Conservation (phyloP, 2,329 filamentous ascomycete species). For the Dryadomyces quercivorus region DNA sequence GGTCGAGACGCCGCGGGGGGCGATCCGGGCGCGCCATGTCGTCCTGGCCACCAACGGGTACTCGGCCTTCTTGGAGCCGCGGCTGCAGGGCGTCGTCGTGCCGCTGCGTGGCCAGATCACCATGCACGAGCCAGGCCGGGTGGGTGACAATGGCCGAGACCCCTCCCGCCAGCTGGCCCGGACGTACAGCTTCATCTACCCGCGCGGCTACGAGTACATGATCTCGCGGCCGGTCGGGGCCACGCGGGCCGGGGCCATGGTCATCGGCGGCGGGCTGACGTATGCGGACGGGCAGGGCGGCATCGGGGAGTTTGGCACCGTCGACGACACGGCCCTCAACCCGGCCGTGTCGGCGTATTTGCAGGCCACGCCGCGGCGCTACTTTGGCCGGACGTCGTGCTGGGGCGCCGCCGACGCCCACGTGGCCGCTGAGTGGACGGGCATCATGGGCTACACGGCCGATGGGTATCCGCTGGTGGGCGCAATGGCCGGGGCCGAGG, state of each 20-base stretch:
- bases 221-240: conserved; percentile 40
- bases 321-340: conserved; percentile 42
- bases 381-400: conserved; percentile 32
- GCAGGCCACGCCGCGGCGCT: conserved; percentile 26
- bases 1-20: conserved; percentile 30
- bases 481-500: conserved; percentile 25
- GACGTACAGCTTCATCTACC: conserved; percentile 51
- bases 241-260: conserved; percentile 33
- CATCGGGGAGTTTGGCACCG: conserved; percentile 37
- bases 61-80: conserved; percentile 29
- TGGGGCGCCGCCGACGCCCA: conserved; percentile 34
- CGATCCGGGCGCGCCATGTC: conserved; percentile 27
- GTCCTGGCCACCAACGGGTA: conserved; percentile 43
- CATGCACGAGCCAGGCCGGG: conserved; percentile 23
- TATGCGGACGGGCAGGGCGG: conserved; percentile 18
- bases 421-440: conserved; percentile 32
- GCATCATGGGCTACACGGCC: conserved; percentile 43
- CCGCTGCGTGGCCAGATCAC: conserved; percentile 38
- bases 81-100: conserved; percentile 33
- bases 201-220: conserved; percentile 54
- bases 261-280: conserved; percentile 47
- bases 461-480: conserved; percentile 43
- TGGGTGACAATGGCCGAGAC: neutral
- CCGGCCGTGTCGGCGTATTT: conserved; percentile 36
- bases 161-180: conserved; percentile 23